Base-by-base conservation (phyloP, 2,329 filamentous ascomycete species). In the Pezicula neosporulosa region DNA sequence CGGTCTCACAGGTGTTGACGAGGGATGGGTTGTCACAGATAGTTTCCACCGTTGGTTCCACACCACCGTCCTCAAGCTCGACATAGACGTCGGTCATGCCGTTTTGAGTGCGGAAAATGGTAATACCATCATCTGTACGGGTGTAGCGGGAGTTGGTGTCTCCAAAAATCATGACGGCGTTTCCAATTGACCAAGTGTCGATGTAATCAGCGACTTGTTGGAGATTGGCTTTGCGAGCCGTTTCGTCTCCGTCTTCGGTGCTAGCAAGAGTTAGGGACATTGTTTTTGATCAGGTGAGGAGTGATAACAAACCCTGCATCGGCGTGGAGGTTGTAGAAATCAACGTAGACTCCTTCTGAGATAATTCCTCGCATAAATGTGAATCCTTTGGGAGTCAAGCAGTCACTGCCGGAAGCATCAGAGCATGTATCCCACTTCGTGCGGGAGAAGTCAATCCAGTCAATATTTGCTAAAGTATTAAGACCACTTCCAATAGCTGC, bases 311-410 rank as follows among this genome's bases (percentile, higher is more conserved):
- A 72, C 68, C 82, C 83, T 16, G 85, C 85, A 63, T 88, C 85
- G 1, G 83, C 70, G 63, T 88, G 85, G 6, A 87, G 60, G 63
- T 88, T 87, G 70, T 87, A 87, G 7, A 80, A 70, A 63, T 87
- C 84, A 21, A 85, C 66, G 53, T 78, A 84, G 7, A 81, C 74
- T 15, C 76, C 76, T 35, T 73, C 70, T 8, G 72, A 74, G 13
- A 86, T 58, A 18, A 72, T 67, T 38, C 78, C 66, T 12, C 82
- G 77, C 82, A 87, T 86, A 44, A 82, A 82, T 1, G 83, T 86
- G 65, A 86, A 87, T 13, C 85, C 85, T 66, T 88, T 88, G 19
- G 83, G 85, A 1, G 84, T 87, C 55, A 87, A 68, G 63, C 85
- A 87, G 64, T 88, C 85, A 1, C 65, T 60, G 0, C 74, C 75